A percentile compares a stretch with the other conserved stretches of the same genome.
Conservation (phyloP, 140 eudicot genomes). For the Cichorium intybus region DNA sequence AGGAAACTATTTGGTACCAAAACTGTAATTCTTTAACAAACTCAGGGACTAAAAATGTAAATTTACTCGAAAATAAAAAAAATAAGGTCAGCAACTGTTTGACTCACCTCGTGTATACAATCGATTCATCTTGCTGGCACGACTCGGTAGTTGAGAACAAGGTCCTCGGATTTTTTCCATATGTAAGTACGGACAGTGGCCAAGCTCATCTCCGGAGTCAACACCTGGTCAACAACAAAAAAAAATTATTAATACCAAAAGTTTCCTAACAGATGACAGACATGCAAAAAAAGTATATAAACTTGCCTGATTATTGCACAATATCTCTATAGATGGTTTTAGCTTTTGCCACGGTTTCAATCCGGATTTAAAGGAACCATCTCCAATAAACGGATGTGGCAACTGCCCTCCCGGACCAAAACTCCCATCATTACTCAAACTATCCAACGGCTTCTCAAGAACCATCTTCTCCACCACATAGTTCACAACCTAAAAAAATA, state of each 20-base stretch:
- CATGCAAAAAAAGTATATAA: conserved; percentile 9
- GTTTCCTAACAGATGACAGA: no score
- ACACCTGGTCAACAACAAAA: conserved; percentile 42
- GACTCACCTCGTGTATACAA: conserved; percentile 24
- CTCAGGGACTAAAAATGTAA: no score
- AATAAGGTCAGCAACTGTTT: no score
- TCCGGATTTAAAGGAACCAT: conserved; percentile 60
- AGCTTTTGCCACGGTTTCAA: conserved; percentile 81
- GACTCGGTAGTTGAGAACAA: conserved; percentile 76
- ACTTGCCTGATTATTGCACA: conserved; percentile 97
- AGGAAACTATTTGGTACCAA: no score
- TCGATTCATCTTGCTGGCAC: conserved; percentile 46
- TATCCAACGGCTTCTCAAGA: conserved; percentile 83
- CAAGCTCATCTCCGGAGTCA: conserved; percentile 89
- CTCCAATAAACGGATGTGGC: conserved; percentile 27
- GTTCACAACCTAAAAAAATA: conserved; percentile 69
- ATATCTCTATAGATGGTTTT: conserved; percentile 76
- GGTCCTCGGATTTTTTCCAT: conserved; percentile 91
- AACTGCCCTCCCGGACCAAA: conserved; percentile 32
- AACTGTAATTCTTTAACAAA: no score
- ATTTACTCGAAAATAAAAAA: no score
- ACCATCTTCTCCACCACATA: conserved; percentile 97
- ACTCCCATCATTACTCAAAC: conserved; percentile 51
- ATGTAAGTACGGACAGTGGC: conserved; percentile 93
- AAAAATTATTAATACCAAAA: background rate